phyloP scores from a whole-genome alignment of 1,284 basidiomycete genomes.

The Leccinum huronense region DNA sequence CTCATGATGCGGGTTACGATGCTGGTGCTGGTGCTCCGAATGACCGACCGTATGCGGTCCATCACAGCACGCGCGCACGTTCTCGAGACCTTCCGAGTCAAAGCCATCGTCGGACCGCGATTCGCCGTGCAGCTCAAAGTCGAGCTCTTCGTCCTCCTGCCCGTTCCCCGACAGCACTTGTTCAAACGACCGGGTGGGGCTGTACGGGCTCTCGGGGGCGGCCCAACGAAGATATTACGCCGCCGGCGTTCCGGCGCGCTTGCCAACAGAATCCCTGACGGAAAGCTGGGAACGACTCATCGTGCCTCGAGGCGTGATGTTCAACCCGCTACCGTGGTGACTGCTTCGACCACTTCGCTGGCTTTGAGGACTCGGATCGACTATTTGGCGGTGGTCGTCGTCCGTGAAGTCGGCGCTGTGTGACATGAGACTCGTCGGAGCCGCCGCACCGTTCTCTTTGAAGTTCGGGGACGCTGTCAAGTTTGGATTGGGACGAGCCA shows the following conservation, averaged over 20 bases:
- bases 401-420: conserved; percentile 48
- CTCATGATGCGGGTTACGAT: conserved; percentile 54
- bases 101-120: conserved; percentile 78
- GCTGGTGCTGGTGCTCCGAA: conserved; percentile 43
- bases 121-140: conserved; percentile 77
- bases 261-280: conserved; percentile 68
- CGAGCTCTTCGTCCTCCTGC: conserved; percentile 67
- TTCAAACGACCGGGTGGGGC: conserved; percentile 67
- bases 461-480: conserved; percentile 43
- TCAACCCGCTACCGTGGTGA: conserved; percentile 60
- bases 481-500: conserved; percentile 62
- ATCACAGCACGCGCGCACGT: conserved; percentile 92
- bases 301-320: conserved; percentile 69
- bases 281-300: conserved; percentile 76
- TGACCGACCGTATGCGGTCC: conserved; percentile 80
- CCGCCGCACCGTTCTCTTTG: conserved; percentile 35
- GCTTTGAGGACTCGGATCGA: conserved; percentile 65
- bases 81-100: conserved; percentile 79
- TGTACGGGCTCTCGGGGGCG: conserved; percentile 61
- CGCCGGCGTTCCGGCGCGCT: conserved; percentile 86
- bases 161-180: conserved; percentile 45
- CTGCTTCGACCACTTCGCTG: conserved; percentile 63
- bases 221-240: conserved; percentile 85
- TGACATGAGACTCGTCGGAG: conserved; percentile 57
- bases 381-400: conserved; percentile 43